Conservation (phyloP, 2,329 filamentous ascomycete genomes). For the Amauroascus verrucosus region DNA sequence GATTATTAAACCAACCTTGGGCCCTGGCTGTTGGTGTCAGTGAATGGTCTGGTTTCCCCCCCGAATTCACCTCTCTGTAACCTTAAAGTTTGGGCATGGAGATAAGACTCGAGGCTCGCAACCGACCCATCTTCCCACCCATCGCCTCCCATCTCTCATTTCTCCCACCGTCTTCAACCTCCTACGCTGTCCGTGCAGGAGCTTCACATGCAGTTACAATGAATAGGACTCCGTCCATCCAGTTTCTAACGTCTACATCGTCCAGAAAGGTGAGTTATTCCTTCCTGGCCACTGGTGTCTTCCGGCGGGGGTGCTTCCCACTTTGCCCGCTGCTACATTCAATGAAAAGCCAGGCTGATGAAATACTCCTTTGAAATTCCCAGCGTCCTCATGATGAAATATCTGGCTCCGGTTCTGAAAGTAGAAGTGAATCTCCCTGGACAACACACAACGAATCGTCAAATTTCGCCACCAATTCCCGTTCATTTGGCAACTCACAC, state of each 20-base stretch:
- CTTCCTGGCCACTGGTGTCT: neutral
- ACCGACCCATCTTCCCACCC: conserved; percentile 2
- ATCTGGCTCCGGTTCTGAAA: conserved; percentile 23
- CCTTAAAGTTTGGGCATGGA: conserved; percentile 8
- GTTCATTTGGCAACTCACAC: neutral
- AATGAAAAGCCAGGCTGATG: conserved; percentile 12
- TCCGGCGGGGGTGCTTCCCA: neutral
- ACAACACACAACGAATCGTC: conserved; percentile 10
- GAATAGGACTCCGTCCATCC: conserved; percentile 30
- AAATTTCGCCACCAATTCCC: conserved; percentile 5
- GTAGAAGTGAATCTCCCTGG: conserved; percentile 22
- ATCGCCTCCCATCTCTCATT: neutral
- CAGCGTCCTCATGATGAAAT: conserved; percentile 31
- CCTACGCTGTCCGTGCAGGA: neutral
- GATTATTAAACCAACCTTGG: neutral
- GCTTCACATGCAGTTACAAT: conserved; percentile 18
- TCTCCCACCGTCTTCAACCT: neutral
- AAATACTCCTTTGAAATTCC: conserved; percentile 14
- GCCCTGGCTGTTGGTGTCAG: neutral
- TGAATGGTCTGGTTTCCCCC: neutral
- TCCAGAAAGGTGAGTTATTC: conserved; percentile 29
- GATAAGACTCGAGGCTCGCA: conserved; percentile 11
- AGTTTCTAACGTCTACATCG: conserved; percentile 28
- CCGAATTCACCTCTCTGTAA: neutral
- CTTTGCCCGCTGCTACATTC: neutral